These are phyloP conservation scores for Lentinula raphanica DNA, from an alignment of 768 basidiomycete genomes.

Conservation along the genomic window DNA sequence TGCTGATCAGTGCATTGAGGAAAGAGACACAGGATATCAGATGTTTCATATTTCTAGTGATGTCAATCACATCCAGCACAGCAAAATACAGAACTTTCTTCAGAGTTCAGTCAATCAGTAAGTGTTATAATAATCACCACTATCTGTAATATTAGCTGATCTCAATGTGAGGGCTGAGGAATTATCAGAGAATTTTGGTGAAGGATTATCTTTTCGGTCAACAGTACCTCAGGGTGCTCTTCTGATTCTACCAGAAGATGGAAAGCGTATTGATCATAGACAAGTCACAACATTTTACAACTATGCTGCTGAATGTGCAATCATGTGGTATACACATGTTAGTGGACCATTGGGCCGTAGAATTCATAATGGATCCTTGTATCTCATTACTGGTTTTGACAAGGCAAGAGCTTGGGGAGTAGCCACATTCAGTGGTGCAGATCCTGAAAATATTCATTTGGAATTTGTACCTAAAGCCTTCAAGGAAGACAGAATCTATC, in stretches of 20 bases:
- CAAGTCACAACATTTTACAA: background rate
- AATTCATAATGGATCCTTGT: background rate
- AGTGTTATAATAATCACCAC: background rate
- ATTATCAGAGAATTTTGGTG: background rate
- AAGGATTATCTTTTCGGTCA: background rate
- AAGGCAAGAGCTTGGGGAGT: background rate
- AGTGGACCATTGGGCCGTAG: background rate
- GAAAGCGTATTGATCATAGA: background rate
- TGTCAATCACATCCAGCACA: background rate
- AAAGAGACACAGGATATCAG: background rate
- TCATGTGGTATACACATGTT: background rate
- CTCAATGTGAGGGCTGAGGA: background rate
- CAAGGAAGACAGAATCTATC: too few species aligned
- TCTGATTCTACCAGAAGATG: background rate
- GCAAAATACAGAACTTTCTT: background rate
- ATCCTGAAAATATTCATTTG: background rate
- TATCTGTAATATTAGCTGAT: background rate
- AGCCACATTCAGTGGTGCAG: background rate
- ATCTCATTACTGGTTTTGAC: background rate
- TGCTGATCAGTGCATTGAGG: background rate
- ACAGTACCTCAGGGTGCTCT: background rate
- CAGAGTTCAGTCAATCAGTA: background rate
- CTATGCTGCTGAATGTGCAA: background rate
- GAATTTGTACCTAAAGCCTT: background rate
- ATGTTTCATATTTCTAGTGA: background rate